Evolutionary conservation across 2,329 filamentous ascomycete genomes (phyloP), one percentile per base, ranked within the genome.

Genomic region (Drechslera avenae): DNA sequence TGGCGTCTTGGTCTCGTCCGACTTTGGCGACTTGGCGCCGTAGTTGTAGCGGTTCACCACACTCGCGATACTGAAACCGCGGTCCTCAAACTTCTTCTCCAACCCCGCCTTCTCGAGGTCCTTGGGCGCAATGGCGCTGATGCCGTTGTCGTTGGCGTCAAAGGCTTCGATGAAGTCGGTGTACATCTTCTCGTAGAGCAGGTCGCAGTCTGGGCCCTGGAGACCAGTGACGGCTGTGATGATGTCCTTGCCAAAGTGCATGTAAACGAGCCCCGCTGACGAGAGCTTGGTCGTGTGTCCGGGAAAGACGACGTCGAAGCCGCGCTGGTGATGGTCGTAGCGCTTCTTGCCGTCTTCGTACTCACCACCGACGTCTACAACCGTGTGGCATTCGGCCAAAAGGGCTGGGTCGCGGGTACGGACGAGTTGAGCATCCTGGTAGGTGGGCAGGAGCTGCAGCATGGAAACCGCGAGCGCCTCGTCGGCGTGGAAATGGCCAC

Each of bases 321-420:
- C 87, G 59, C 93, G 91, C 81, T 99, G 94, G 82, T 99, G 94
- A 79, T 99, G 94, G 77, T 99, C 94, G 81, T 90, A 99, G 66
- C 93, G 89, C 76, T 91, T 85, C 59, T 76, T 77, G 42, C 79
- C 74, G 47, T 89, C 78, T 69, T 96, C 88, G 78, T 99, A 97
- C 75, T 93, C 89, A 66, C 92, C 93, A 69, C 93, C 92, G n/a
- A 97, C 94, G 71, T 99, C 94, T 63, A 97, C 93, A 52, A 99
- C 92, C 47, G 91, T 96, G 79, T 97, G 90, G 81, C 93, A 97
- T 52, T 83, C 84, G 33, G 85, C 83, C 32, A 99, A 87, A 26
- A 87, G 73, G 19, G 85, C 82, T 14, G 91, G 86, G 75, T 99
- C 91, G 67, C 94, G 89, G 39, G 92, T 96, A 64, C 94, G 91